A percentile compares a stretch with the other conserved stretches of the same genome.
Conservation (phyloP, 2,329 filamentous ascomycete species). For the Scedosporium dehoogii region DNA sequence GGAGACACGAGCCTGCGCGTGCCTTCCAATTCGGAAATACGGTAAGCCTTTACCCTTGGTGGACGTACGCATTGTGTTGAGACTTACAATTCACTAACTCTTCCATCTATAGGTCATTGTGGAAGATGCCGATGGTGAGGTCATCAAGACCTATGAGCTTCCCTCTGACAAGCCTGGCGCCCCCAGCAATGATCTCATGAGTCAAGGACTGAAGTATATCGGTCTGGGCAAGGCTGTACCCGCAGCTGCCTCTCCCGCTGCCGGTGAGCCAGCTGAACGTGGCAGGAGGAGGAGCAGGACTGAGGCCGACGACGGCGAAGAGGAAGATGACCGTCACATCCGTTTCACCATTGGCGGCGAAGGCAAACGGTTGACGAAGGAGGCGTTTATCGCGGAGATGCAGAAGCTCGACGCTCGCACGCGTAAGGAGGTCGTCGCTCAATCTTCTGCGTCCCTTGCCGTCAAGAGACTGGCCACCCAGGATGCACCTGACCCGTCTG, state of each 20-base stretch:
- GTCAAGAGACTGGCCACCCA: conserved; percentile 41
- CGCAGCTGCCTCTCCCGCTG: conserved; percentile 3
- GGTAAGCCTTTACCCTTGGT: conserved; percentile 28
- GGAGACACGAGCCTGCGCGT: conserved; percentile 60
- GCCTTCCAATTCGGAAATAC: conserved; percentile 81
- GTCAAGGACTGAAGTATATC: conserved; percentile 42
- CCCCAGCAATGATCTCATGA: conserved; percentile 24
- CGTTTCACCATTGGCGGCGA: conserved; percentile 67
- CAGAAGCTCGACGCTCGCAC: conserved; percentile 60
- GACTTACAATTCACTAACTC: conserved; percentile 16
- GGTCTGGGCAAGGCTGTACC: conserved; percentile 30
- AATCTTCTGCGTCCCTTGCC: conserved; percentile 35
- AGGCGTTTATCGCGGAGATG: conserved; percentile 68
- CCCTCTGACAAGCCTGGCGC: conserved; percentile 42
- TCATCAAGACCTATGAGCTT: conserved; percentile 75
- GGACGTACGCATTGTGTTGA: neutral
- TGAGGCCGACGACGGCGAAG: conserved; percentile 29
- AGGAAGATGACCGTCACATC: conserved; percentile 59
- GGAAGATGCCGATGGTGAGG: conserved; percentile 77
- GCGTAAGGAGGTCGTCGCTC: conserved; percentile 42
- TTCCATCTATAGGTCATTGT: conserved; percentile 57
- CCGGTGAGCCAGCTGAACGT: conserved; percentile 12
- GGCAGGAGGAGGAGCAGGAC: conserved; percentile 16
- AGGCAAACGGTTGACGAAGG: conserved; percentile 68
- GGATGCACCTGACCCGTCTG: conserved; percentile 14